Conservation (phyloP, 2,329 filamentous ascomycete genomes). For the Exserohilum turcica region DNA sequence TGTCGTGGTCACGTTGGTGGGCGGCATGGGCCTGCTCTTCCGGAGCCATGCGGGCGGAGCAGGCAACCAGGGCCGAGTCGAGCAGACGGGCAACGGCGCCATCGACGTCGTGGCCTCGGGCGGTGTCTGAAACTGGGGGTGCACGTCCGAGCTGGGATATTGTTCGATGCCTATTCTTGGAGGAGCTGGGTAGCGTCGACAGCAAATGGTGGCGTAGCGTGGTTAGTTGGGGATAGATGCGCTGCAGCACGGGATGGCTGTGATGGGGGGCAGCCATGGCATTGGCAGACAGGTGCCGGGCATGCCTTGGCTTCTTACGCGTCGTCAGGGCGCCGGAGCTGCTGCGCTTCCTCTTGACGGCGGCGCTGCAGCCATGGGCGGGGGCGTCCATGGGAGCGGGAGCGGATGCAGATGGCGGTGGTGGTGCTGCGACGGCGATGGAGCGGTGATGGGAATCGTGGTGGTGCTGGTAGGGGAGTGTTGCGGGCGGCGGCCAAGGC, state of each 20-base stretch:
- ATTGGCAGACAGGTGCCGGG: conserved; percentile 39
- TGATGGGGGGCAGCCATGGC: conserved; percentile 33
- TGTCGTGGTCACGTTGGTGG: conserved; percentile 44
- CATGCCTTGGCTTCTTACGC: conserved; percentile 32
- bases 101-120: conserved; percentile 49
- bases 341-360: conserved; percentile 37
- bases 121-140: conserved; percentile 13
- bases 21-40: conserved; percentile 56
- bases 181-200: conserved; percentile 67
- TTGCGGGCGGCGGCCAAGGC: background rate
- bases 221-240: conserved; percentile 69
- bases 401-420: background rate
- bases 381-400: background rate
- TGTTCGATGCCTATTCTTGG: conserved; percentile 59
- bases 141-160: conserved; percentile 47
- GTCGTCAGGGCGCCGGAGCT: conserved; percentile 23
- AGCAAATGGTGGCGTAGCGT: conserved; percentile 75
- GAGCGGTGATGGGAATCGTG: background rate
- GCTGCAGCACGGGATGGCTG: conserved; percentile 68
- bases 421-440: background rate
- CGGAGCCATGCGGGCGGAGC: conserved; percentile 42
- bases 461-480: background rate
- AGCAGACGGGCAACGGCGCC: conserved; percentile 62
- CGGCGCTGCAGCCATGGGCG: background rate
- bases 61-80: conserved; percentile 71